phyloP scores from a whole-genome alignment of 2,329 filamentous ascomycete species.

The Xylariaceae sp. region DNA sequence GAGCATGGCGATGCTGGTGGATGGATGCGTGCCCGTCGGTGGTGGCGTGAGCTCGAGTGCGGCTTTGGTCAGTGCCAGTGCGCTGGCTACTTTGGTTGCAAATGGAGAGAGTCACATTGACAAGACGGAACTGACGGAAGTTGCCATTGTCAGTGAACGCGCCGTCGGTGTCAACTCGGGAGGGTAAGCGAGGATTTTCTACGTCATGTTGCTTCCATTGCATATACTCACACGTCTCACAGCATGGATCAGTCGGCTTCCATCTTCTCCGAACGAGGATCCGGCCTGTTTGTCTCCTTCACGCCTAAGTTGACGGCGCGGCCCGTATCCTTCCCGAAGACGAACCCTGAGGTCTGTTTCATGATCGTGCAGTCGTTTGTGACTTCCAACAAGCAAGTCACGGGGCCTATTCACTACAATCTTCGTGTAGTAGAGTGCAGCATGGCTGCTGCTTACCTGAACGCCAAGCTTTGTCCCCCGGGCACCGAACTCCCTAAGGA shows the following conservation, averaged over 20 bases:
- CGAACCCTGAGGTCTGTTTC: slow-evolving; percentile 79
- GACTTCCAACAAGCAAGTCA: slow-evolving; percentile 88
- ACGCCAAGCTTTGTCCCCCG: slow-evolving; percentile 52
- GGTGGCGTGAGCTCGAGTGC: slow-evolving; percentile 91
- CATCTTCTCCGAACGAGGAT: slow-evolving; percentile 82
- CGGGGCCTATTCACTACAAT: slow-evolving; percentile 92
- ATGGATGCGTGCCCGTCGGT: slow-evolving; percentile 87
- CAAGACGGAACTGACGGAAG: slow-evolving; percentile 86
- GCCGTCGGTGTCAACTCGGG: slow-evolving; percentile 95
- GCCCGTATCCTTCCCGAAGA: slow-evolving; percentile 76
- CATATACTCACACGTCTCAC: slow-evolving; percentile 14
- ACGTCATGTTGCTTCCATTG: slow-evolving; percentile 17
- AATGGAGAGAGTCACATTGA: slow-evolving; percentile 74
- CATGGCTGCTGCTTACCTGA: slow-evolving; percentile 68
- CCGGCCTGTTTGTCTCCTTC: slow-evolving; percentile 87
- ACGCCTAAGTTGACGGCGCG: slow-evolving; percentile 69
- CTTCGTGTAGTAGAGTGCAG: slow-evolving; percentile 93
- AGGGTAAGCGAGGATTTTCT: slow-evolving; percentile 53
- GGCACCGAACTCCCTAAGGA: slow-evolving; percentile 65
- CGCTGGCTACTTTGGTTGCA: slow-evolving; percentile 79
- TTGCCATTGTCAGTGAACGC: slow-evolving; percentile 91
- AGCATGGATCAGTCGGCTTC: slow-evolving; percentile 98
- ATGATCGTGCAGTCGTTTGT: slow-evolving; percentile 94
- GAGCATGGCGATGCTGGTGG: slow-evolving; percentile 82
- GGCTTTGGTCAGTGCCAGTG: slow-evolving; percentile 85